Base-by-base conservation (phyloP, 306 rosid species). In the Begonia loranthoides region DNA sequence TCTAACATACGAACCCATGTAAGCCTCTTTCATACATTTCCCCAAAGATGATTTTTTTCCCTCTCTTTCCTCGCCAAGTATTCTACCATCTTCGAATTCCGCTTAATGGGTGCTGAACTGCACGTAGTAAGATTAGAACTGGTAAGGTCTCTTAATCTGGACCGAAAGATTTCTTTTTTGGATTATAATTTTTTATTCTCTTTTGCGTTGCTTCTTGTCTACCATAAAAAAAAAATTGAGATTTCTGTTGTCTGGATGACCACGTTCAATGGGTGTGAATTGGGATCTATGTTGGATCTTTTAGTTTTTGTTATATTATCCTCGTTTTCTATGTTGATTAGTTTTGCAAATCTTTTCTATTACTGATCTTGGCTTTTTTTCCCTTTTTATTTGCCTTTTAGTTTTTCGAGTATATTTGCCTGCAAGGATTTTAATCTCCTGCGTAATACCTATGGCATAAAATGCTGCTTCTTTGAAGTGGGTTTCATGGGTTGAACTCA, bases 281-380 rank as follows among this genome's bases (percentile, higher is more conserved):
- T 83, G 99, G 83, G 88, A 86, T 82, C 96, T 80, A 86, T 80
- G 87, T 80, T 76, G 78, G 85, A 86, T 80, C 86, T 58, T 70
- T 78, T 64, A 76, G 64, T 64, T 74, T 78, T 69, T 74, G 78
- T 78, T 75, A 2, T 43, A 1, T 43, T 63, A 24, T 58, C 76
- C 38, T 60, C 61, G 54, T 69, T 62, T 49, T 58, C 59, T 24
- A 71, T 66, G 48, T 54, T 50, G 61, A 49, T 68, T 80, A 49
- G 46, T 64, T 78, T 52, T 53, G 10, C 54, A 41, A 68, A 56
- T 68, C 60, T 82, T n/a, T 67, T 66, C 55, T 67, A 50, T 63
- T 64, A 74, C 80, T 80, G 75, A 77, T 82, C 71, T 80, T 67
- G 73, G 74, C 60, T 76, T 8, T 72, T 73, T 69, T 49, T 28